phyloP scores from a whole-genome alignment of 176 grass and related monocot genomes.

The Miscanthus lutarioriparius region DNA sequence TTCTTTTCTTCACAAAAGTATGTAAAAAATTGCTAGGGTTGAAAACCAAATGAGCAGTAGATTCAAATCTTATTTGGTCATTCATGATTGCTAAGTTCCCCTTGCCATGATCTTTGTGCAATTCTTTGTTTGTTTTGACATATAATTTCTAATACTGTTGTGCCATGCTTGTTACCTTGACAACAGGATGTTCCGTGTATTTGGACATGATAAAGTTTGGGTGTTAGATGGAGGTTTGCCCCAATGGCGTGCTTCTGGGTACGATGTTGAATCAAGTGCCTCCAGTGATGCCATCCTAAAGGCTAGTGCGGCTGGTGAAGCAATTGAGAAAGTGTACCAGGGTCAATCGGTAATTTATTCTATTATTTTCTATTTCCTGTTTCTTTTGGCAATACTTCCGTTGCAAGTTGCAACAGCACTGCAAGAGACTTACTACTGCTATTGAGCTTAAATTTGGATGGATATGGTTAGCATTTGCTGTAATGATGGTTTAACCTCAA shows the following conservation, averaged over 20 bases:
- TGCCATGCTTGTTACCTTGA: conserved; percentile 25
- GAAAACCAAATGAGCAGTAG: background rate
- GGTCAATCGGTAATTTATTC: conserved; percentile 62
- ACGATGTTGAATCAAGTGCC: conserved; percentile 95
- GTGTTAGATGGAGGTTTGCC: conserved; percentile 93
- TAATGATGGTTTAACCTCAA: background rate
- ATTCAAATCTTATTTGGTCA: background rate
- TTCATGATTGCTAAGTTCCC: background rate
- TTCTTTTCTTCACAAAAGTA: background rate
- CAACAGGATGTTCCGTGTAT: conserved; percentile 93
- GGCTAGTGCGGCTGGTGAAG: conserved; percentile 84
- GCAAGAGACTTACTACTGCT: background rate
- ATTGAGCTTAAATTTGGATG: background rate
- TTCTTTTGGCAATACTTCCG: conserved; percentile 10
- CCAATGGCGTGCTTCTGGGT: conserved; percentile 85
- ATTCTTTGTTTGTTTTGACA: conserved; percentile 23
- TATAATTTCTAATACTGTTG: background rate
- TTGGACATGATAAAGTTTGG: conserved; percentile 96
- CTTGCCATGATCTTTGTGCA: conserved; percentile 7
- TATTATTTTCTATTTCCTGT: background rate
- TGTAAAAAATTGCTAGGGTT: background rate
- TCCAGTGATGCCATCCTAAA: conserved; percentile 90
- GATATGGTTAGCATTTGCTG: background rate
- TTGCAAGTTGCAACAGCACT: background rate
- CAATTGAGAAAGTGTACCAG: conserved; percentile 87